Percentiles rank a stretch among this genome's conserved stretches.
These are phyloP conservation scores for Fermentozyma sake DNA, from an alignment of 1,139 yeast species.

Conservation along the genomic window DNA sequence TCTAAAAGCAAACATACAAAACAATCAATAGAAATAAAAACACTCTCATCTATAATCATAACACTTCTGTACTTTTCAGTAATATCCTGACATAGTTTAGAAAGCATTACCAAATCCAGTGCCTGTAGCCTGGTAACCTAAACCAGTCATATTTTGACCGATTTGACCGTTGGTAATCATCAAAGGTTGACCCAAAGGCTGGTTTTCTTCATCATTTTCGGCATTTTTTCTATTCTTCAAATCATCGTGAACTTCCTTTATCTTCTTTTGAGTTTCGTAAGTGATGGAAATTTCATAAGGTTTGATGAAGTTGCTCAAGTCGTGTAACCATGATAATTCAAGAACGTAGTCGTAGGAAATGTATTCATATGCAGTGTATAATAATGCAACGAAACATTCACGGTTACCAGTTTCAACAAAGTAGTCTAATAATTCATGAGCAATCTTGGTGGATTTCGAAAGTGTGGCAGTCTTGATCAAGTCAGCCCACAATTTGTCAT, in stretches of 20 bases:
- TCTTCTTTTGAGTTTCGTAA: constrained; percentile 68
- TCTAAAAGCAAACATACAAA: too few species aligned
- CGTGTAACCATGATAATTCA: constrained; percentile 89
- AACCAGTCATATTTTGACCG: constrained; percentile 17
- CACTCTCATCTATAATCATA: too few species aligned
- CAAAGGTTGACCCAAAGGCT: constrained; percentile 48
- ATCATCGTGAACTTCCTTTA: constrained; percentile 66
- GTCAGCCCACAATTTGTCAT: constrained; percentile 92
- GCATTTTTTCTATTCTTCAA: constrained; percentile 65
- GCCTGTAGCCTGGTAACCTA: constrained; percentile 64
- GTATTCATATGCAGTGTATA: constrained; percentile 81
- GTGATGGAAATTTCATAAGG: constrained; percentile 85
- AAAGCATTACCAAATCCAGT: constrained; percentile 61
- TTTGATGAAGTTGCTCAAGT: constrained; percentile 71
- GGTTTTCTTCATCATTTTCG: constrained; percentile 49
- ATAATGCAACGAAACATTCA: constrained; percentile 89
- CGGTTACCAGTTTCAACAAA: constrained; percentile 96
- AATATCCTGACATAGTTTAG: too few species aligned
- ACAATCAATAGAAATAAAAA: too few species aligned
- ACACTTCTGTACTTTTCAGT: too few species aligned
- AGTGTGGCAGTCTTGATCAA: constrained; percentile 90
- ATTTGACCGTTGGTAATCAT: constrained; percentile 61
- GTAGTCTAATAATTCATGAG: constrained; percentile 83
- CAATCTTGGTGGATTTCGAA: constrained; percentile 74
- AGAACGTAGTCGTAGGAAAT: constrained; percentile 78